Evolutionary conservation across 2,329 filamentous ascomycete genomes (phyloP).

Genomic region (Aureobasidium sp.): DNA sequence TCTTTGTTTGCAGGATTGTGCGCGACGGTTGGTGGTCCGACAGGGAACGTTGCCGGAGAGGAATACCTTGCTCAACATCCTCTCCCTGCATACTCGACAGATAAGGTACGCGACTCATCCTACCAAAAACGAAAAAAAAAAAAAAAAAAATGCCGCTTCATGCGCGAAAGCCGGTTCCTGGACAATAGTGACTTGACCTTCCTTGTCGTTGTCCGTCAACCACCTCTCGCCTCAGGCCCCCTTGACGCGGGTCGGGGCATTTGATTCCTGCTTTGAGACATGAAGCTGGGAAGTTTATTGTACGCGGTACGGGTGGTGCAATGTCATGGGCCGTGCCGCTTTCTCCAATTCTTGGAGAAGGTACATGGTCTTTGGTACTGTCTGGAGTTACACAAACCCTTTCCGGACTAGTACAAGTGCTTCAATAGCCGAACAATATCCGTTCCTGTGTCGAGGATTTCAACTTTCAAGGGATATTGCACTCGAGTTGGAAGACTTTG

Average conservation of each 20-base stretch:
- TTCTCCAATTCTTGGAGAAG: not conserved
- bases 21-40: not conserved
- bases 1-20: not conserved
- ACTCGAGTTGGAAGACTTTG: not conserved
- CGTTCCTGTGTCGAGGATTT: not conserved
- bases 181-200: not conserved
- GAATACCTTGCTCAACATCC: not conserved
- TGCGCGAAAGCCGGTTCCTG: not conserved
- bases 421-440: not conserved
- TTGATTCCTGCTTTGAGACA: not conserved
- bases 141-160: not conserved
- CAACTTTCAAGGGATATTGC: not conserved
- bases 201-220: not conserved
- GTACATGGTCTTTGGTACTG: not conserved
- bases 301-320: not conserved
- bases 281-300: not conserved
- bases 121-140: too few relatives aligned
- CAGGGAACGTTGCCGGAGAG: not conserved
- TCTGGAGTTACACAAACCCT: not conserved
- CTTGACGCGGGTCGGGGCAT: not conserved
- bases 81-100: not conserved
- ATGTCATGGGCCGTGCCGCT: not conserved
- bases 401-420: not conserved
- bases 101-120: not conserved
- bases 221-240: not conserved